Base-by-base conservation (phyloP, 2,329 filamentous ascomycete species). In the Zymoseptoria ardabiliae region DNA sequence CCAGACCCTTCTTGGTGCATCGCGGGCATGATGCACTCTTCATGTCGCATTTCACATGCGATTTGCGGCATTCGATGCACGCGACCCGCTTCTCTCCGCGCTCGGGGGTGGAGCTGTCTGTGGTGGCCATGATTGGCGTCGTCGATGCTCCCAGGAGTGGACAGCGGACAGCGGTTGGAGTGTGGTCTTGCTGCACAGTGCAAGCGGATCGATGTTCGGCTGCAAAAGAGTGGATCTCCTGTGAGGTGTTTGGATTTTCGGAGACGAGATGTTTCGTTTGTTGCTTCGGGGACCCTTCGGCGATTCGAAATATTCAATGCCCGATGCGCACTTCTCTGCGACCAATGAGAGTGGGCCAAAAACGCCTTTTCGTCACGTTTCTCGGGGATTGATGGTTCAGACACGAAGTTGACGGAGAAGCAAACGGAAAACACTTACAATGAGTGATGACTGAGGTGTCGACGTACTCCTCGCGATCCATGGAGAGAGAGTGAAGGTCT, bases 21-120 rank as follows among this genome's bases (percentile, higher is more conserved):
- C 89, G 84, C 53, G 82, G 80, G 74, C 89, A 92, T 30, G 74
- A 63, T 11, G 89, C 88, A 30, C 75, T 85, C 45, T 78, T 75
- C 25, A 87, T 88, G 72, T 91, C 87, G 71, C 89, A 92, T 71
- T 90, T 92, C 54, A 91, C 79, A 72, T 92, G 89, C 69, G 89
- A 79, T 56, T 76, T 75, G 35, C 79, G 74, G 63, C 79, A 82
- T 41, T 74, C 70, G 25, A 77, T 71, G 50, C 70, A 72, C 19
- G 69, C 70, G 63, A 59, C 35, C 11, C 23, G n/a, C 35, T 45
- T 7, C 13, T 6, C 11, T 13, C 17, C 17, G 35, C 35, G 13
- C n/a, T n/a, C 13, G 35, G 17, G 35, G n/a, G 25, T 28, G 8
- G 25, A 28, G 25, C 25, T 28, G 25, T 28, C 25, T 9, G 25